Evolutionary conservation across 306 rosid species (phyloP).

Genomic region (Lablab purpureus): DNA sequence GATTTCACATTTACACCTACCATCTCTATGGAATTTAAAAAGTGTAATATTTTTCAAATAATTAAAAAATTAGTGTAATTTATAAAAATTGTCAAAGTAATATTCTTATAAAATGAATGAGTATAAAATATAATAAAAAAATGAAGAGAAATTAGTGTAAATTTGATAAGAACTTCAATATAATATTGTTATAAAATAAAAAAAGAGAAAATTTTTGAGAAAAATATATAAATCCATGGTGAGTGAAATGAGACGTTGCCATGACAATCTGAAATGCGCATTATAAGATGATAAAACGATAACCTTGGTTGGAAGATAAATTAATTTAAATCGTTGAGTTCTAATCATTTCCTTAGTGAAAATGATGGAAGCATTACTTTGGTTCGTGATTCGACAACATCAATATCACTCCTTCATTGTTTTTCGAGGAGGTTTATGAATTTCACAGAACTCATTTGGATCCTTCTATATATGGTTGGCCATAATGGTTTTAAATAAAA

Average conservation of each 20-base stretch:
- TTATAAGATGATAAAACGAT: slow-evolving; percentile 16
- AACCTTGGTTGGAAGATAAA: neutral
- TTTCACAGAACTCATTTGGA: neutral
- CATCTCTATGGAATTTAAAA: too few species aligned
- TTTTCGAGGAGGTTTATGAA: neutral
- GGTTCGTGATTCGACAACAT: slow-evolving; percentile 1
- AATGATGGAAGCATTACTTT: neutral
- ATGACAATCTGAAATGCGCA: slow-evolving; percentile 23
- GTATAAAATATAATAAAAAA: too few species aligned
- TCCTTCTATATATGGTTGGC: neutral
- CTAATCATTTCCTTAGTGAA: neutral
- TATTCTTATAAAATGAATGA: too few species aligned
- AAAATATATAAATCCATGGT: neutral
- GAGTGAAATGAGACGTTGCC: neutral
- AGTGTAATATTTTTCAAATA: too few species aligned
- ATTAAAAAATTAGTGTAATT: too few species aligned
- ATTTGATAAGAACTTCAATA: too few species aligned
- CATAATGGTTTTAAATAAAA: neutral
- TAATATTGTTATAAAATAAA: too few species aligned
- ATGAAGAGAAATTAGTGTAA: too few species aligned
- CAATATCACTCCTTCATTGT: neutral
- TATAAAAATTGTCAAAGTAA: too few species aligned
- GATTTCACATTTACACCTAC: too few species aligned
- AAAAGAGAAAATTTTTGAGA: too few species aligned
- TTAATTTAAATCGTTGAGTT: slow-evolving; percentile 8